A percentile compares a stretch with the other conserved stretches of the same genome.
These are phyloP conservation scores for Microcyclosporella mali DNA, from an alignment of 2,329 filamentous ascomycete genomes.

Conservation along the genomic window DNA sequence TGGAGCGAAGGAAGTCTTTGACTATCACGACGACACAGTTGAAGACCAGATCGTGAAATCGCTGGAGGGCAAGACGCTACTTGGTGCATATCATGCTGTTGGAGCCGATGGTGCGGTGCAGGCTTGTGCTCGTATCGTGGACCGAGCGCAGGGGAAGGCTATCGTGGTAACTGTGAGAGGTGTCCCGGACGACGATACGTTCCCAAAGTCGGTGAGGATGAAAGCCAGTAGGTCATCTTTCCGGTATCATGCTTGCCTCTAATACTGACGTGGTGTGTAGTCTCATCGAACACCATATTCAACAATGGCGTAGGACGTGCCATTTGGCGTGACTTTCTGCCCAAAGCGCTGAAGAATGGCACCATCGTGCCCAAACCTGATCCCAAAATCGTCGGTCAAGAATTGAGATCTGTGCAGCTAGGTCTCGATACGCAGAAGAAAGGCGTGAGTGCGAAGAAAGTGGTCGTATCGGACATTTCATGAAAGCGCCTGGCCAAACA, in stretches of 20 bases:
- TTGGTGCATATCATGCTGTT: slow-evolving; percentile 27
- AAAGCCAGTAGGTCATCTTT: slow-evolving; percentile 20
- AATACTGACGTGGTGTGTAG: slow-evolving; percentile 4
- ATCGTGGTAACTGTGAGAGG: slow-evolving; percentile 24
- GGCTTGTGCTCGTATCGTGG: slow-evolving; percentile 25
- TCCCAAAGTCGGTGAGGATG: slow-evolving; percentile 23
- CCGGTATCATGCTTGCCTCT: background rate
- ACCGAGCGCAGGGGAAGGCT: slow-evolving; percentile 24
- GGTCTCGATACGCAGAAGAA: slow-evolving; percentile 34
- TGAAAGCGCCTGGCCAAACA: too few relatives aligned
- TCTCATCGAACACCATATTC: slow-evolving; percentile 20
- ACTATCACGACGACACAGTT: slow-evolving; percentile 36
- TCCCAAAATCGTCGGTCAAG: slow-evolving; percentile 33
- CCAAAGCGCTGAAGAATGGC: slow-evolving; percentile 24
- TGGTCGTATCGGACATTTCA: slow-evolving; percentile 27
- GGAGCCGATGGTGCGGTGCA: slow-evolving; percentile 20
- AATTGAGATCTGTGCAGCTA: slow-evolving; percentile 33
- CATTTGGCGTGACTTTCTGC: slow-evolving; percentile 28
- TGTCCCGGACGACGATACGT: slow-evolving; percentile 18
- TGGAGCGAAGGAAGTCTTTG: slow-evolving; percentile 44
- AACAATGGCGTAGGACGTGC: slow-evolving; percentile 22
- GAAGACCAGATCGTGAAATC: slow-evolving; percentile 25
- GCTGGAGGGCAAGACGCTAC: slow-evolving; percentile 28
- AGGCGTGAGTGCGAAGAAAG: slow-evolving; percentile 37
- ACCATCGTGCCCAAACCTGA: slow-evolving; percentile 29